Evolutionary conservation across 2,329 filamentous ascomycete species (phyloP).

Genomic region (Nigrospora osmanthi): DNA sequence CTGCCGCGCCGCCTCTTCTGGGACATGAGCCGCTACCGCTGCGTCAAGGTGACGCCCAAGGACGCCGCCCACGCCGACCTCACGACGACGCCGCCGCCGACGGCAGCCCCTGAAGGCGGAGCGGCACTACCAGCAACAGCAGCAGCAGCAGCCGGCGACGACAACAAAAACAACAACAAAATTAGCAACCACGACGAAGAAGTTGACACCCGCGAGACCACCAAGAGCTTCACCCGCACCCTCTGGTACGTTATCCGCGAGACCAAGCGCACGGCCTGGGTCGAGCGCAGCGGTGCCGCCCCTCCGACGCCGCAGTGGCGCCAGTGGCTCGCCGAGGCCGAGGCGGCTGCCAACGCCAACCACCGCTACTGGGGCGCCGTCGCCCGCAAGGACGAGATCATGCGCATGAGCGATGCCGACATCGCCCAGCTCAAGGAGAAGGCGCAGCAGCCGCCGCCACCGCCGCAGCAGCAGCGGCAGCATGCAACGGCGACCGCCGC

Average conservation of each 20-base stretch:
- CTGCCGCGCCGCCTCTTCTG: conserved; percentile 42
- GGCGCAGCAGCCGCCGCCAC: no score
- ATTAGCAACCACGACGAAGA: conserved; percentile 17
- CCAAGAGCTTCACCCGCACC: conserved; percentile 44
- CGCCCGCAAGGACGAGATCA: conserved; percentile 38
- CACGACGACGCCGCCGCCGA: no score
- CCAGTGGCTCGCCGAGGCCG: conserved; percentile 43
- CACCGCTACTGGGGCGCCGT: conserved; percentile 38
- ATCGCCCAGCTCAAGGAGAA: not conserved
- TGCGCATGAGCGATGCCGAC: conserved; percentile 23
- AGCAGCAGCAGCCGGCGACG: no score
- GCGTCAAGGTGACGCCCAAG: conserved; percentile 28
- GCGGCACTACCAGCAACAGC: no score
- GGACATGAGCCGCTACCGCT: conserved; percentile 47
- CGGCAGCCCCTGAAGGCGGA: no score
- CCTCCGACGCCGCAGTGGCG: conserved; percentile 45
- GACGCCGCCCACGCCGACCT: conserved; percentile 25
- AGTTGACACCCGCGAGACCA: conserved; percentile 27
- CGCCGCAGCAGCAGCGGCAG: no score
- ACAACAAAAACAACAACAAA: no score
- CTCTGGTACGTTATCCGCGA: conserved; percentile 52
- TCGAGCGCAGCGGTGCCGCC: conserved; percentile 39
- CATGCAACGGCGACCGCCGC: not conserved
- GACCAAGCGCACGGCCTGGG: conserved; percentile 45
- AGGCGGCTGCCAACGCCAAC: conserved; percentile 23